A percentile compares a stretch with the other conserved stretches of the same genome.
Evolutionary conservation across 2,329 filamentous ascomycete species (phyloP).

Genomic region (Colletotrichum sansevieriae): DNA sequence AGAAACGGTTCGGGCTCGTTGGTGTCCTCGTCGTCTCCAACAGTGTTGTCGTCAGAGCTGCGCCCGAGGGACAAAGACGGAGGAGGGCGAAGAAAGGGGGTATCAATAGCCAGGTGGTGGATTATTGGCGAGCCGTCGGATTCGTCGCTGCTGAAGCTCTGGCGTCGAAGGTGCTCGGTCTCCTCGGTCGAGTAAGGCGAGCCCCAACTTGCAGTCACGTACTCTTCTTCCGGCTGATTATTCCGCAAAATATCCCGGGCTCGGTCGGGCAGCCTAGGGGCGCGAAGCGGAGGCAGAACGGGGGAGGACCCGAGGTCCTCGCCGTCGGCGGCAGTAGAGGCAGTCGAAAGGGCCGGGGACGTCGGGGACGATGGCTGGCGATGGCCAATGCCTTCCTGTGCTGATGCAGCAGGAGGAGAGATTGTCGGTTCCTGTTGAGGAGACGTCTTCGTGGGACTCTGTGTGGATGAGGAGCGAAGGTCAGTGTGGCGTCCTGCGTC

Average conservation of each 20-base stretch:
- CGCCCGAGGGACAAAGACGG: conserved; percentile 58
- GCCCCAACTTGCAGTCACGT: conserved; percentile 87
- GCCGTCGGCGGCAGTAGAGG: conserved; percentile 71
- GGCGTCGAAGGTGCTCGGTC: conserved; percentile 59
- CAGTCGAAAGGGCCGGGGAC: conserved; percentile 72
- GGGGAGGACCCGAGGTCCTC: conserved; percentile 69
- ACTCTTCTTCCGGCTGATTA: conserved; percentile 61
- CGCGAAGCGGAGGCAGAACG: conserved; percentile 68
- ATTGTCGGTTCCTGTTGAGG: conserved; percentile 61
- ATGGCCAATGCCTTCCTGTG: conserved; percentile 68
- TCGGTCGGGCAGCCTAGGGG: conserved; percentile 69
- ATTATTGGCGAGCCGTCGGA: conserved; percentile 73
- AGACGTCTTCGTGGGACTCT: conserved; percentile 68
- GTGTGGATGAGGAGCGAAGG: conserved; percentile 36
- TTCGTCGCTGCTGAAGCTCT: conserved; percentile 69
- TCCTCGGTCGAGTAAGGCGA: conserved; percentile 85
- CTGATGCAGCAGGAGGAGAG: conserved; percentile 70
- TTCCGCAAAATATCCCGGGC: conserved; percentile 68
- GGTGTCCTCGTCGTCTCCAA: background rate
- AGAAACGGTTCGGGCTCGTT: conserved; percentile 55
- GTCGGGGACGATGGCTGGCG: conserved; percentile 55
- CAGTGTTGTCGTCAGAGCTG: background rate
- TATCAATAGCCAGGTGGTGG: conserved; percentile 72
- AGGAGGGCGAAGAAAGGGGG: conserved; percentile 71
- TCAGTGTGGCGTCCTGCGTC: conserved; percentile 36